A percentile compares a stretch with the other conserved stretches of the same genome.
Evolutionary conservation across 2,329 filamentous ascomycete species (phyloP).

Genomic region (Botryotinia globosa): DNA sequence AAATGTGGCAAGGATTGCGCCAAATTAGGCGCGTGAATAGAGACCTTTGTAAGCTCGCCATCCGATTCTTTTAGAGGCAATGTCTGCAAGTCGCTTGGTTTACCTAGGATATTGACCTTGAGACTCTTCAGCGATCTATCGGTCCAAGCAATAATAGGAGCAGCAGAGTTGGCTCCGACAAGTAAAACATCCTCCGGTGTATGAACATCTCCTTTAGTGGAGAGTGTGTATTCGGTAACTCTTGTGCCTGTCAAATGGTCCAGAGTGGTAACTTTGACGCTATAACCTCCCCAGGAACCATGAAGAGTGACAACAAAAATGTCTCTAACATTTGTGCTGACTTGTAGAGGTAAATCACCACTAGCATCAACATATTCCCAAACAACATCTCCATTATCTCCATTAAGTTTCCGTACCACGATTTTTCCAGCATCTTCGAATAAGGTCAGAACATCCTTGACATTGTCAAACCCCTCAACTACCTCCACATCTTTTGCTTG

Average conservation of each 20-base stretch:
- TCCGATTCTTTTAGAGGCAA: constrained; percentile 50
- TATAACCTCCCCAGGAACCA: constrained; percentile 65
- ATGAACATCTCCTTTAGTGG: constrained; percentile 70
- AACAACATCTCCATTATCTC: constrained; percentile 65
- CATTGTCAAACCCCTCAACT: constrained; percentile 55
- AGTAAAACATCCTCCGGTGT: constrained; percentile 64
- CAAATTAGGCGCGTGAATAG: constrained; percentile 70
- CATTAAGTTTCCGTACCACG: constrained; percentile 69
- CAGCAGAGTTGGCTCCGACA: constrained; percentile 72
- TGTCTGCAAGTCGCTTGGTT: constrained; percentile 52
- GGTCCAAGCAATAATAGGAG: constrained; percentile 73
- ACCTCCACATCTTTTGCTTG: constrained; percentile 70
- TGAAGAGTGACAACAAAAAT: constrained; percentile 78
- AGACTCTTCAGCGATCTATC: constrained; percentile 61
- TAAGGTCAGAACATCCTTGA: constrained; percentile 71
- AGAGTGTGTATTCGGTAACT: constrained; percentile 67
- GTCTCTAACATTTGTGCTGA: constrained; percentile 66
- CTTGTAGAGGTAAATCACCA: constrained; percentile 69
- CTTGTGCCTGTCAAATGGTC: constrained; percentile 72
- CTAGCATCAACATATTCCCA: constrained; percentile 75
- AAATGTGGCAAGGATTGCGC: constrained; percentile 76
- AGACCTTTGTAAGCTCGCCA: constrained; percentile 52
- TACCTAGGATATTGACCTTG: constrained; percentile 68
- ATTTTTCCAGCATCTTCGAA: constrained; percentile 55
- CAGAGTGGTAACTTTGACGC: constrained; percentile 71